These are phyloP conservation scores for Malus sylvestris DNA, from an alignment of 306 rosid species.

Conservation along the genomic window DNA sequence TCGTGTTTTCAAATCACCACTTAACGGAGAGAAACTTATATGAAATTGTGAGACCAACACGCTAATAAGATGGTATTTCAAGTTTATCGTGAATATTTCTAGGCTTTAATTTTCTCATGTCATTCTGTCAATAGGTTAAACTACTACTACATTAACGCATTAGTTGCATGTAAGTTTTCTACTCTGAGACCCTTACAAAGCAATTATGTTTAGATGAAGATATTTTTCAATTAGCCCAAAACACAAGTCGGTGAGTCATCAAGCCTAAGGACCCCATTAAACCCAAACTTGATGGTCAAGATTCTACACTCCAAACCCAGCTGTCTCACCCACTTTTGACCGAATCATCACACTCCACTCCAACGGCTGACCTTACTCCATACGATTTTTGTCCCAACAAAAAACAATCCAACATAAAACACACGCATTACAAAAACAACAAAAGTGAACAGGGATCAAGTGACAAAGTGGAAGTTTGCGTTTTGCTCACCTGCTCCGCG, in stretches of 20 bases:
- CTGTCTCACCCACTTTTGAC: not conserved
- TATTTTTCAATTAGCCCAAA: not conserved
- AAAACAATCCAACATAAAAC: not conserved
- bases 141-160: too few relatives aligned
- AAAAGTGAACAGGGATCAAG: not conserved
- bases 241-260: too few relatives aligned
- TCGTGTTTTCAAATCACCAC: too few relatives aligned
- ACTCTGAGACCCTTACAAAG: too few relatives aligned
- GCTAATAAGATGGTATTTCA: not conserved
- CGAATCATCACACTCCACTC: not conserved
- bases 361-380: not conserved
- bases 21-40: not conserved
- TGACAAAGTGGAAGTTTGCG: not conserved
- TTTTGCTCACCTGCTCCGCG: slow-evolving; percentile 47
- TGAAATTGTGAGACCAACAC: too few relatives aligned
- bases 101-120: too few relatives aligned
- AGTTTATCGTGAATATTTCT: too few relatives aligned
- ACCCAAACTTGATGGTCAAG: not conserved
- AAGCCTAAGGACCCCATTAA: not conserved
- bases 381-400: too few relatives aligned
- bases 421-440: not conserved
- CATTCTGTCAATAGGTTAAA: too few relatives aligned
- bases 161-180: too few relatives aligned
- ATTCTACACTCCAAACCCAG: not conserved
- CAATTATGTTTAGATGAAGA: too few relatives aligned